Evolutionary conservation across 2,329 filamentous ascomycete genomes (phyloP).

Genomic region (Sporothrix globosa): DNA sequence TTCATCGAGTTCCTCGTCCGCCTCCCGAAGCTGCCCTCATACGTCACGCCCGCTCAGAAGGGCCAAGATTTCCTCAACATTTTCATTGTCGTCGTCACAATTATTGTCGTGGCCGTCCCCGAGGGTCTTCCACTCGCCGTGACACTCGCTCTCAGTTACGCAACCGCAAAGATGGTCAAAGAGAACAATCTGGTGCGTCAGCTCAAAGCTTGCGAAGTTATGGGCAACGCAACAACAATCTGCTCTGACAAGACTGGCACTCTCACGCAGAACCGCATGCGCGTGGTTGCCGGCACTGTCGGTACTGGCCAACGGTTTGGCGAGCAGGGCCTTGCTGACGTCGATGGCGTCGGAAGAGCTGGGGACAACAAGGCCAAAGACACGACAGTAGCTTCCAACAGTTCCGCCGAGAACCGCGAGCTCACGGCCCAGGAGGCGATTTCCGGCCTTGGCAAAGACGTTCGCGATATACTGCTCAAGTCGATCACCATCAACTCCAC

Average conservation of each 20-base stretch:
- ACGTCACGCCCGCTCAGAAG: constrained; percentile 67
- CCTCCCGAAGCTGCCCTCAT: constrained; percentile 56
- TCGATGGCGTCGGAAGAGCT: constrained; percentile 35
- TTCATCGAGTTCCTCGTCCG: constrained; percentile 82
- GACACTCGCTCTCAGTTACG: constrained; percentile 76
- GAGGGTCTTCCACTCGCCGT: constrained; percentile 77
- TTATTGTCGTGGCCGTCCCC: constrained; percentile 78
- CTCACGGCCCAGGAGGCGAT: constrained; percentile 53
- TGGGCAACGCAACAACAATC: constrained; percentile 68
- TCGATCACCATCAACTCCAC: constrained; percentile 71
- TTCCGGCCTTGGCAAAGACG: constrained; percentile 50
- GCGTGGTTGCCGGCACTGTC: constrained; percentile 63
- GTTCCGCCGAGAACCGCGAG: constrained; percentile 40
- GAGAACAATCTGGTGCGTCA: constrained; percentile 78
- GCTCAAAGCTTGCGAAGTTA: constrained; percentile 77
- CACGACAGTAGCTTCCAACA: neutral
- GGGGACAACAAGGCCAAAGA: constrained; percentile 34
- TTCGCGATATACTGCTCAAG: constrained; percentile 59
- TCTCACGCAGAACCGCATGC: constrained; percentile 70
- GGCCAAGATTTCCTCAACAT: constrained; percentile 77
- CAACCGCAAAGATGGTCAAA: constrained; percentile 74
- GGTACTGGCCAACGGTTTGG: constrained; percentile 62
- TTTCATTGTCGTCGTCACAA: constrained; percentile 76
- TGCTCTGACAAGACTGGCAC: constrained; percentile 72
- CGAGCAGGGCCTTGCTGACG: constrained; percentile 38